Percentiles rank a stretch among this genome's conserved stretches.
phyloP scores from a whole-genome alignment of 2,329 filamentous ascomycete species.

The Ceratocystis eucalypticola region DNA sequence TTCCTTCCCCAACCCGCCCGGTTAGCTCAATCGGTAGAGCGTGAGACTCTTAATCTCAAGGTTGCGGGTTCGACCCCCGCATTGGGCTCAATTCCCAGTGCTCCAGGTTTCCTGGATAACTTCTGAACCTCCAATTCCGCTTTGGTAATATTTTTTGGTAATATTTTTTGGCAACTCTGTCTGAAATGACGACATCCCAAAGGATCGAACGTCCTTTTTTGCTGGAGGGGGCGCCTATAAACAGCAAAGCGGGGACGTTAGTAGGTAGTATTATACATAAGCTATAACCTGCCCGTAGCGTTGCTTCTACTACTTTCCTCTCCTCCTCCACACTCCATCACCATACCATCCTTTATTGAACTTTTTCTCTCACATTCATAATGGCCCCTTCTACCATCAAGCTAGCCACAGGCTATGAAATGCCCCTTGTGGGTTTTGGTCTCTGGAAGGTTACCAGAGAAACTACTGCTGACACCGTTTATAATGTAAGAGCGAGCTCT shows the following conservation, averaged over 20 bases:
- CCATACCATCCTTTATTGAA: not conserved
- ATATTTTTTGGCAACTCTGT: not conserved
- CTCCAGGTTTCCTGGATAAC: conserved; percentile 6
- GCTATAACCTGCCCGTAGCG: conserved; percentile 21
- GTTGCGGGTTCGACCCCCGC: conserved; percentile 32
- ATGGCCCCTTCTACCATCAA: conserved; percentile 32
- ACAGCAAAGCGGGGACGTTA: not conserved
- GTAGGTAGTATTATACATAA: not conserved
- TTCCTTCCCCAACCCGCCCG: conserved; percentile 27
- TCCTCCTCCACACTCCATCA: not conserved
- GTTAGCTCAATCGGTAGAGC: conserved; percentile 61
- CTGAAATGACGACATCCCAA: conserved; percentile 36
- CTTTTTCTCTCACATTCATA: not conserved
- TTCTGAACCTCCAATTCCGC: not conserved
- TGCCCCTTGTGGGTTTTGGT: conserved; percentile 65
- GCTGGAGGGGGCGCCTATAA: conserved; percentile 26
- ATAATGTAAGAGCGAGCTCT: conserved; percentile 36
- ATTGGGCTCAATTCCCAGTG: conserved; percentile 22
- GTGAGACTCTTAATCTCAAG: conserved; percentile 52
- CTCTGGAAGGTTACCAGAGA: conserved; percentile 74
- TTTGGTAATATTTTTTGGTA: not conserved
- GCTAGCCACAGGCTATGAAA: conserved; percentile 51
- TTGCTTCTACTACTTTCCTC: conserved; percentile 18
- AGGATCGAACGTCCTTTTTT: conserved; percentile 23
- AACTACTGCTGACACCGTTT: conserved; percentile 60